Evolutionary conservation across 2,329 filamentous ascomycete genomes (phyloP).

Genomic region (Paraphaeosphaeria minitans): DNA sequence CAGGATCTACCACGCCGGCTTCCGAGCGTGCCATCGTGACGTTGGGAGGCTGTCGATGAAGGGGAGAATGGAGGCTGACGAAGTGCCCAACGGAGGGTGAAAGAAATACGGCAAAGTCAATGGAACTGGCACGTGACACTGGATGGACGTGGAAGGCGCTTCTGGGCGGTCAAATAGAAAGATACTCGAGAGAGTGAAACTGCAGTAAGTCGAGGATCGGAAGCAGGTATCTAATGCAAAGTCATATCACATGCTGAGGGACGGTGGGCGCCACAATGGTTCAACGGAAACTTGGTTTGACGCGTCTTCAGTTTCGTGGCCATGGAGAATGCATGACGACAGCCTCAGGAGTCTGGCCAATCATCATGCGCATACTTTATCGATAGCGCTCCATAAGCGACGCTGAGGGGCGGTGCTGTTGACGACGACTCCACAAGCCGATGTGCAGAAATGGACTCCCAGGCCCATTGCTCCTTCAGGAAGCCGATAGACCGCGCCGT

Average conservation of each 20-base stretch:
- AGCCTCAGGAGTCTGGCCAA: not conserved
- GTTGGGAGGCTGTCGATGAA: not conserved
- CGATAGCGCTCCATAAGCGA: not conserved
- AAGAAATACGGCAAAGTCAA: not conserved
- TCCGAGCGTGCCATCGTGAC: conserved; percentile 15
- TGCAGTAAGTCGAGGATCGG: not conserved
- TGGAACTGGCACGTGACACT: not conserved
- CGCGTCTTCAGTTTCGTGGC: conserved; percentile 6
- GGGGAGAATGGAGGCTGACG: not conserved
- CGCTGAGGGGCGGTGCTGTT: not conserved
- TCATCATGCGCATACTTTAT: not conserved
- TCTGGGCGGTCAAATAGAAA: not conserved
- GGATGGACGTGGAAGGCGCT: not conserved
- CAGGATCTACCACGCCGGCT: conserved; percentile 33
- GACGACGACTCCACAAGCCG: not conserved
- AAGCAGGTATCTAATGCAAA: not conserved
- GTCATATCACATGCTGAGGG: not conserved
- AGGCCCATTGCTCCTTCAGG: not conserved
- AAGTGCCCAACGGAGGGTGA: not conserved
- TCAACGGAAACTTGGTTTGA: conserved; percentile 5
- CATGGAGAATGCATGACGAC: conserved; percentile 4
- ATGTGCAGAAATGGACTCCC: not conserved
- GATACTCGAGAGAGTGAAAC: not conserved
- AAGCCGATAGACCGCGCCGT: not conserved
- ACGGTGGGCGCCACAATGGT: not conserved